Evolutionary conservation across 2,329 filamentous ascomycete genomes (phyloP), one percentile per base, ranked within the genome.

Genomic region (Pseudocercospora pini-densiflorae): DNA sequence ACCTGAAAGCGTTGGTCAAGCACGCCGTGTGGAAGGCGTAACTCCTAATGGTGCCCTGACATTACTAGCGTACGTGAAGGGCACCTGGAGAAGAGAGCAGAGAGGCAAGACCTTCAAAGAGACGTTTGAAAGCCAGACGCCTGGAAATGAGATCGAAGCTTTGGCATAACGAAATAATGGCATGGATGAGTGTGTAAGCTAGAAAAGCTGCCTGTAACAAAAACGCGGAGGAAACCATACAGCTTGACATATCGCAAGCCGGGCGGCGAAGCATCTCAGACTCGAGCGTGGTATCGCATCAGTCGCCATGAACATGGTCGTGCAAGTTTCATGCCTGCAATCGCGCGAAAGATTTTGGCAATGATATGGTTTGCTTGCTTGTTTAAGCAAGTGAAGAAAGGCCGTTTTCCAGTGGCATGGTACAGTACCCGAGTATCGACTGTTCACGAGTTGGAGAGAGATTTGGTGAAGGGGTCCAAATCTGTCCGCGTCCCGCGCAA

Each of bases 1-100:
- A 60, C 95, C 95, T 0, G 92, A 96, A 79, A 96, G 88, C 67
- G 84, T 99, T 23, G 94, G 92, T 0, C 95, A 97, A 85, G 94
- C 94, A 33, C 85, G 93, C 58, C 83, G 95, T 14, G 88, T 97
- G 10, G 95, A 99, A 79, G 94, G 94, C 2, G 85, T 85, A n/a
- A 86, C 84, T 66, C 83, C 84, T 0, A 77, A 79, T 31, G 84
- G 83, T 0, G 82, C 83, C 27, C 69, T 86, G 70, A 74, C 87
- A 62, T 76, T 95, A 68, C 79, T 94, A 64, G 84, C 83, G 24
- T 86, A 87, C 76, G 88, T 93, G n/a, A 83, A 82, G 70, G 81
- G 80, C 2, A 77, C 74, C 33, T 33, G 51, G 51, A 24, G 51
- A 27, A 55, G 51, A 55, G 75, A 77, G 65, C 70, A 72, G 59